These are phyloP conservation scores for Pontederia paniculata DNA, from an alignment of 176 grass and related monocot genomes.

Conservation along the genomic window DNA sequence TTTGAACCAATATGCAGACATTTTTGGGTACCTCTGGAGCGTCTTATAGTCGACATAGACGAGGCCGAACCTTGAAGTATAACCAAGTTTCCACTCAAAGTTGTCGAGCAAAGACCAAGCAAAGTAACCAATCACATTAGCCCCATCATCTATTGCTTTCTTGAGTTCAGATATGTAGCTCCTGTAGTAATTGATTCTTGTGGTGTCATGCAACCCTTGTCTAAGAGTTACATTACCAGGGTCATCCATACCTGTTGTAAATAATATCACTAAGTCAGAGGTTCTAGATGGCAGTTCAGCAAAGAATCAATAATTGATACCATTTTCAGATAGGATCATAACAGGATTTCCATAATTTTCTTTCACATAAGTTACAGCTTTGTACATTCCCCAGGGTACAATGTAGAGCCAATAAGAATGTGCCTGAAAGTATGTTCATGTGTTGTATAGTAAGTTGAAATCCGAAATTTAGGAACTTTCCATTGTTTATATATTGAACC, in stretches of 20 bases:
- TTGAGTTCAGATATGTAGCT: conserved; percentile 72
- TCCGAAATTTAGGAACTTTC: neutral
- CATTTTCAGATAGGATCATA: conserved; percentile 74
- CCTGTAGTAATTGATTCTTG: conserved; percentile 57
- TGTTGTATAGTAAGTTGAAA: neutral
- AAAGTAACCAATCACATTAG: conserved; percentile 69
- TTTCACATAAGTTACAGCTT: conserved; percentile 81
- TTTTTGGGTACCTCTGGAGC: conserved; percentile 66
- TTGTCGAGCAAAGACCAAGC: conserved; percentile 95
- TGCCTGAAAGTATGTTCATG: conserved; percentile 30
- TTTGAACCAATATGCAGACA: conserved; percentile 83
- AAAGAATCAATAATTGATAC: conserved; percentile 14
- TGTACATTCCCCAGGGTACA: conserved; percentile 87
- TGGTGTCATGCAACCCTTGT: conserved; percentile 53
- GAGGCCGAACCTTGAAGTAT: conserved; percentile 76
- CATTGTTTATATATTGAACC: neutral
- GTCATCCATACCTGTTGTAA: conserved; percentile 72
- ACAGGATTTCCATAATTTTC: conserved; percentile 63
- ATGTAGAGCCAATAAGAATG: conserved; percentile 88
- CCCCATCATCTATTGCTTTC: conserved; percentile 67
- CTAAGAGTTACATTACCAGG: conserved; percentile 60
- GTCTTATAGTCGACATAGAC: conserved; percentile 76
- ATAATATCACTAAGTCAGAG: neutral
- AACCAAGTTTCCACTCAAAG: conserved; percentile 82
- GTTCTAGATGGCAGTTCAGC: no score